Evolutionary conservation across 768 basidiomycete genomes (phyloP).

Genomic region (Cyathus striatus): DNA sequence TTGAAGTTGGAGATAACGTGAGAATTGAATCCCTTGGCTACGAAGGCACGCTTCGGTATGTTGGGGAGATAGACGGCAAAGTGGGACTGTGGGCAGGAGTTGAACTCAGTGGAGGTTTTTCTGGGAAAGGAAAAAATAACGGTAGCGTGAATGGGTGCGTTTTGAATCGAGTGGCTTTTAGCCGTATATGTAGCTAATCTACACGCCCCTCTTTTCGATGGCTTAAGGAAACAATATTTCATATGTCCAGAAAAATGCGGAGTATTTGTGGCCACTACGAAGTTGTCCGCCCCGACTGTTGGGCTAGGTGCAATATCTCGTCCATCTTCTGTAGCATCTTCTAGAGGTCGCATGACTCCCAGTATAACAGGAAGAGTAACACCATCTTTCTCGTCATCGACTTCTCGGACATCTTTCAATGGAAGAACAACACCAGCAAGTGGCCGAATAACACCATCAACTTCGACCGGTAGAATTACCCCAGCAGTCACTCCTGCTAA

Average conservation of each 20-base stretch:
- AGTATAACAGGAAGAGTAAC: slow-evolving; percentile 48
- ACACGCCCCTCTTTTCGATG: no score
- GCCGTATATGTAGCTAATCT: neutral
- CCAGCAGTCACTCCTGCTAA: slow-evolving; percentile 32
- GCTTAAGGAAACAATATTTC: slow-evolving; percentile 80
- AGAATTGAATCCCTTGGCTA: slow-evolving; percentile 84
- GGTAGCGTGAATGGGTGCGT: slow-evolving; percentile 86
- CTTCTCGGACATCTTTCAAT: slow-evolving; percentile 23
- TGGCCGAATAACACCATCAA: slow-evolving; percentile 48
- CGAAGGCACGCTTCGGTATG: slow-evolving; percentile 76
- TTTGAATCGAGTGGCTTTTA: slow-evolving; percentile 3
- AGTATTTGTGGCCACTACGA: slow-evolving; percentile 81
- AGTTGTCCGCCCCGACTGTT: slow-evolving; percentile 76
- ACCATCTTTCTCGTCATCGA: slow-evolving; percentile 35
- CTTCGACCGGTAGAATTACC: slow-evolving; percentile 28
- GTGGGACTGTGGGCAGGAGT: slow-evolving; percentile 91
- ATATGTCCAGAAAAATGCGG: slow-evolving; percentile 80
- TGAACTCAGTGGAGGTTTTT: slow-evolving; percentile 79
- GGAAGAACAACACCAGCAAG: slow-evolving; percentile 35
- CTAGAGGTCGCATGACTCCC: slow-evolving; percentile 57
- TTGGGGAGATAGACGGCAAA: slow-evolving; percentile 88
- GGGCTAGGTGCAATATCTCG: slow-evolving; percentile 46
- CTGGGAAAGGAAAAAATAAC: slow-evolving; percentile 93
- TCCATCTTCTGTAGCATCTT: slow-evolving; percentile 79
- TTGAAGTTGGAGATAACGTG: slow-evolving; percentile 78